Evolutionary conservation across 495 filamentous ascomycete species (phyloP).

Genomic region (Barbatosphaeria neglecta): DNA sequence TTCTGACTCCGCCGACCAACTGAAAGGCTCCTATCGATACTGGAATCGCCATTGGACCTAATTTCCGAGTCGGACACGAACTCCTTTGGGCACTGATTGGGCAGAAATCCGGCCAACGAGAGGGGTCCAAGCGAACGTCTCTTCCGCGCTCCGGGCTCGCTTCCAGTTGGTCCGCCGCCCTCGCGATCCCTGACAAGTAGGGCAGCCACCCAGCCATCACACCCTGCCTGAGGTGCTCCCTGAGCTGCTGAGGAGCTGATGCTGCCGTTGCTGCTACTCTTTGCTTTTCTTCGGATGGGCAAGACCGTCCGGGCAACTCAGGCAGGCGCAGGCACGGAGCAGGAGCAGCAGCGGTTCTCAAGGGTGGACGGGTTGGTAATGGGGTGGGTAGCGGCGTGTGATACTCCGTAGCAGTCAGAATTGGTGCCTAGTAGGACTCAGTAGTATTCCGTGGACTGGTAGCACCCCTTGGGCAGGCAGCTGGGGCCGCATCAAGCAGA

Average conservation of each 20-base stretch:
- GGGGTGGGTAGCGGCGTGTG: not conserved
- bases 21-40: not conserved
- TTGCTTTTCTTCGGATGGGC: not conserved
- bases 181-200: conserved; percentile 14
- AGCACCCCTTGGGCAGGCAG: too few species aligned
- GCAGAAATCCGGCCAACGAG: conserved; percentile 2
- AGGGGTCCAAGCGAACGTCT: conserved; percentile 23
- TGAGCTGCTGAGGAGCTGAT: not conserved
- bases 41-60: not conserved
- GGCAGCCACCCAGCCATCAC: too few species aligned
- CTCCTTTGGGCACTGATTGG: not conserved
- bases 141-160: conserved; percentile 21
- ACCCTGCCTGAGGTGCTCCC: not conserved
- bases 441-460: too few species aligned
- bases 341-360: not conserved
- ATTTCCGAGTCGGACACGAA: conserved; percentile 1
- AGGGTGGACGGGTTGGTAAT: not conserved
- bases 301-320: too few species aligned
- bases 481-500: not conserved
- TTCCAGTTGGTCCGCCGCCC: conserved; percentile 27
- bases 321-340: not conserved
- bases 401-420: too few species aligned
- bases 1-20: not conserved
- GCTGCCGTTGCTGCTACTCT: not conserved
- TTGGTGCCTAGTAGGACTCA: too few species aligned